These are phyloP conservation scores for Lentinus tigrinus DNA, from an alignment of 768 basidiomycete species.

Conservation along the genomic window DNA sequence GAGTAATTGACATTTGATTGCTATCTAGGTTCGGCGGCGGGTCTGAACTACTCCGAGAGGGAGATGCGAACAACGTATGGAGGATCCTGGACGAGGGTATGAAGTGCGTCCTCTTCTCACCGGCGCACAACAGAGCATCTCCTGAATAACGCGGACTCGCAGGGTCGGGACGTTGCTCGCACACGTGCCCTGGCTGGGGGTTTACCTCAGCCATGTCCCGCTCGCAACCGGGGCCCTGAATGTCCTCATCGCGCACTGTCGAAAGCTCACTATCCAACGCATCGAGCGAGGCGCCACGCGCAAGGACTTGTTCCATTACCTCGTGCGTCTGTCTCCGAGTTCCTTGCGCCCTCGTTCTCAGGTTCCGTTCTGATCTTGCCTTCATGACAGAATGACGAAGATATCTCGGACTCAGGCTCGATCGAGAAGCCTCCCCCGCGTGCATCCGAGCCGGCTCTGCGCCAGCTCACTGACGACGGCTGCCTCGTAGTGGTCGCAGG, in stretches of 20 bases:
- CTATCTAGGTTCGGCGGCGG: slow-evolving; percentile 13
- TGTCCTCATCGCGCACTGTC: slow-evolving; percentile 9
- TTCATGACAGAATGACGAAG: slow-evolving; percentile 19
- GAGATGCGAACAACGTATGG: not conserved
- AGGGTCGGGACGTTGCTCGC: not conserved
- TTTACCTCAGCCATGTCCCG: slow-evolving; percentile 2
- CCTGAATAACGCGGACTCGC: too few relatives aligned
- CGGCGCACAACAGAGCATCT: too few relatives aligned
- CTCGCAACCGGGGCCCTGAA: not conserved
- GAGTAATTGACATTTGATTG: not conserved
- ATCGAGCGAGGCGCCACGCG: slow-evolving; percentile 17
- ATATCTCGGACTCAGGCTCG: not conserved
- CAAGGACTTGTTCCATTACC: slow-evolving; percentile 42
- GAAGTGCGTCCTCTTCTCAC: not conserved
- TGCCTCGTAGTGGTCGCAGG: slow-evolving; percentile 28
- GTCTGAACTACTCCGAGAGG: not conserved
- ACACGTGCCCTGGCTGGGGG: slow-evolving; percentile 8
- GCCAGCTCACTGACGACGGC: slow-evolving; percentile 17
- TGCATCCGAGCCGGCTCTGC: slow-evolving; percentile 4
- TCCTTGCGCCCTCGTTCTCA: too few relatives aligned
- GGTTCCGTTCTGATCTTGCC: too few relatives aligned
- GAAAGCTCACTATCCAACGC: slow-evolving; percentile 7
- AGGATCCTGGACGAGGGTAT: not conserved
- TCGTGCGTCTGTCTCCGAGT: slow-evolving; percentile 30
- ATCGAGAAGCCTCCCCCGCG: not conserved